Evolutionary conservation across 2,329 filamentous ascomycete genomes (phyloP), one percentile per base, ranked within the genome.

Genomic region (Alternaria postmessia): DNA sequence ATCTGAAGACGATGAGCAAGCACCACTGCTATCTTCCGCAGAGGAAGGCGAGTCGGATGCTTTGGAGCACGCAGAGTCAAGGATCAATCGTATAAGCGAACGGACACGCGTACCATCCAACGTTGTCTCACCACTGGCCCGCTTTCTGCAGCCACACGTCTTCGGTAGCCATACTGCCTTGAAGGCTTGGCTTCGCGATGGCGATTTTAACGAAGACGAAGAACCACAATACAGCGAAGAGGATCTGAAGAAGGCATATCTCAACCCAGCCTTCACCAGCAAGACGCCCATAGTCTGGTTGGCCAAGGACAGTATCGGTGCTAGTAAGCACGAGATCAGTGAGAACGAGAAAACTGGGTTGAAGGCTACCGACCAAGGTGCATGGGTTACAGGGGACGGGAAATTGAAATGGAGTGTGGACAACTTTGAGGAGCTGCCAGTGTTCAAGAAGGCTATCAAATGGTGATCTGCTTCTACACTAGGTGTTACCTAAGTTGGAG

Each of bases 71-170:
- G 53, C 67, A 7, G 64, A 71, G 28, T 69, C 69, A 0, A 70
- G 70, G 16, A 67, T 77, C 34, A 56, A 74, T n/a, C 67, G 66
- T 8, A 49, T 78, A 7, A 72, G 66, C 44, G 65, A 61, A n/a
- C 68, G 66, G 14, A 57, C 68, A 3, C 69, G 59, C 38, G 61
- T 78, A 16, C 70, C 75, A 5, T 41, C 66, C 0, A 53, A 69
- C 4, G 61, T 75, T 22, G 59, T 74, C 32, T 70, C 70, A 4
- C 74, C 75, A 1, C 11, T 78, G 8, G 74, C 76, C 3, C 66
- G 63, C 8, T 79, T 79, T 62, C 69, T 77, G 52, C 69, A 76
- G 44, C 76, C 76, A 12, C 75, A 78, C 26, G 64, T 77, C 16
- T 78, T 74, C 28, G 74, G 75, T 22, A 74, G 70, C 16, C 69